Percentiles rank a stretch among this genome's conserved stretches.
Conservation (phyloP, 169 alveolate genomes). For the Eimeria maxima region DNA sequence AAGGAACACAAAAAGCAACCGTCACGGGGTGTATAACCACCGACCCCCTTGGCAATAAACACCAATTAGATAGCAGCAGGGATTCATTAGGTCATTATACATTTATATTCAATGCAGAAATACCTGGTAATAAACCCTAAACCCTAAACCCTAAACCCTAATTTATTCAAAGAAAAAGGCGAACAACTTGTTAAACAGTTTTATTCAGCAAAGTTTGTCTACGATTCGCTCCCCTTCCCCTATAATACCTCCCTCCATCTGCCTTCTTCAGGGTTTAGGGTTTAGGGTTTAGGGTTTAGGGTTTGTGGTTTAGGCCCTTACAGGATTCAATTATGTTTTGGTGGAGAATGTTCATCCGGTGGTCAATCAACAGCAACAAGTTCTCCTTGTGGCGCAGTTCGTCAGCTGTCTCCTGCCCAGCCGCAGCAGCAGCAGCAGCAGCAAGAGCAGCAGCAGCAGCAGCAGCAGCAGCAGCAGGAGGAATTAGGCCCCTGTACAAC, state of each 20-base stretch:
- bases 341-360: background rate
- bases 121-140: background rate
- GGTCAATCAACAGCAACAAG: background rate
- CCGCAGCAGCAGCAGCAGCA: slow-evolving; percentile 12
- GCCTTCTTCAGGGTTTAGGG: background rate
- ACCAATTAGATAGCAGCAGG: background rate
- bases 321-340: slow-evolving; percentile 20
- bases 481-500: background rate
- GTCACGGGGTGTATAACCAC: slow-evolving; percentile 59
- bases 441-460: slow-evolving; percentile 37
- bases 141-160: slow-evolving; percentile 3
- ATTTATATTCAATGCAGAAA: slow-evolving; percentile 4
- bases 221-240: no score
- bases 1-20: slow-evolving; percentile 44
- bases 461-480: slow-evolving; percentile 51
- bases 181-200: no score
- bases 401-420: slow-evolving; percentile 32
- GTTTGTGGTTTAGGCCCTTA: slow-evolving; percentile 54
- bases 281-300: slow-evolving; percentile 18
- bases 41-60: slow-evolving; percentile 48
- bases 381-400: background rate
- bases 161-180: no score
- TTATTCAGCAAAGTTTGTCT: no score
- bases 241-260: background rate
- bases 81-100: slow-evolving; percentile 5